Base-by-base conservation (phyloP, 2,329 filamentous ascomycete species). In the Diaporthe aspalathi region DNA sequence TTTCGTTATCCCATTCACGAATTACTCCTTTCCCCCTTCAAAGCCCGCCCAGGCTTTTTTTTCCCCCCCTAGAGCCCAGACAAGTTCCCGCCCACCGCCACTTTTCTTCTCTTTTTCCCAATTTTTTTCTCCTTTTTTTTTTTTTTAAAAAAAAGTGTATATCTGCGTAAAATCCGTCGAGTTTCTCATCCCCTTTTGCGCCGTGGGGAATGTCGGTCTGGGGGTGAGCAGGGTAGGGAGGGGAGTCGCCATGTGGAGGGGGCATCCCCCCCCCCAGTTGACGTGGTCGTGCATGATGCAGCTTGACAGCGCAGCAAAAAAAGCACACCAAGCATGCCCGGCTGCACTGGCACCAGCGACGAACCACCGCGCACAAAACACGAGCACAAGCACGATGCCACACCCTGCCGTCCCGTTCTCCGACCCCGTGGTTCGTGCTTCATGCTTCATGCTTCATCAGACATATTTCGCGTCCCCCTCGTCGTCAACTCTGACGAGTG, bases 251-350 rank as follows among this genome's bases (percentile, higher is more conserved):
- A n/a, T 54, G 52, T 54, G 66, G 40, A 38, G 43, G 52, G 62
- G 52, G 40, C 40, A 22, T 50, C 66, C 52, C 8, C 8, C 32
- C 32, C 32, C 32, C 32, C 32, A 32, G 53, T 68, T 68, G 66
- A 68, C 66, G 66, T 68, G 66, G 53, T 68, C 66, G 66, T 68
- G 66, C 66, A 68, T 68, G 53, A 60, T 54, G 66, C 53, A 68
- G 66, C 66, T 68, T 68, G 66, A 68, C 66, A 68, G 54, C 66
- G 47, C 66, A 68, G 38, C 66, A 47, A 27, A 27, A 24, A 27
- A 20, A 17, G 65, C 40, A 40, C 43, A 60, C 56, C 35, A 40
- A 40, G 54, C 54, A 43, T 8, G 22, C 35, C 53, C 40, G 27
- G 38, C 57, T 32, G 12, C 57, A 62, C 20, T 40, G 32, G n/a